These are phyloP conservation scores for Mrakia blollopis DNA, from an alignment of 768 basidiomycete species.

Conservation along the genomic window DNA sequence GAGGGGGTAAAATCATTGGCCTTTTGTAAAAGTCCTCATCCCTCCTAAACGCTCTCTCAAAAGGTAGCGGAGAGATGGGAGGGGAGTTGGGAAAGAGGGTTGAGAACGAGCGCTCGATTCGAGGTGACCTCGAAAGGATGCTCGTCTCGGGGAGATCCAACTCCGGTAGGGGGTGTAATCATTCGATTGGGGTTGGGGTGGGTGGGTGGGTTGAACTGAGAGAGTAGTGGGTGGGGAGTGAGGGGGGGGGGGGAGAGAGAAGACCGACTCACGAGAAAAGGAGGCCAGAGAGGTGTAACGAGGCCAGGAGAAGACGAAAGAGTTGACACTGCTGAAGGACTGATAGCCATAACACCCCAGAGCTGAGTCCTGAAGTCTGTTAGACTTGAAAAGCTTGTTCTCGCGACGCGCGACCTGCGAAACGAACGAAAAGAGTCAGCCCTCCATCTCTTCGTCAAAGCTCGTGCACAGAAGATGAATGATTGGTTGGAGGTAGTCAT, in stretches of 20 bases:
- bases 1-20: background rate
- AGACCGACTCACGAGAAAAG: background rate
- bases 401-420: too few relatives aligned
- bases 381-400: too few relatives aligned
- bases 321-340: too few relatives aligned
- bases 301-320: too few relatives aligned
- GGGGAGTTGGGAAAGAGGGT: background rate
- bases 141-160: background rate
- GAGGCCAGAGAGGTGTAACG: background rate
- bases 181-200: background rate
- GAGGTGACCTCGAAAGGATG: background rate
- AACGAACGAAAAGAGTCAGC: background rate
- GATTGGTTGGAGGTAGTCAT: background rate
- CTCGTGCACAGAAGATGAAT: background rate
- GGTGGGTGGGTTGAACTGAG: too few relatives aligned
- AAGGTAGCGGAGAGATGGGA: background rate
- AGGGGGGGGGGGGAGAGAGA: background rate
- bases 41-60: conserved; percentile 1
- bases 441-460: background rate
- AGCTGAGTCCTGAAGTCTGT: too few relatives aligned
- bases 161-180: conserved; percentile 5
- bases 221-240: background rate
- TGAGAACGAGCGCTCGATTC: background rate
- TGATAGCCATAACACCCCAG: too few relatives aligned
- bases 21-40: background rate